Evolutionary conservation across 305 asterid genomes (phyloP).

Genomic region (Fraxinus sp.): DNA sequence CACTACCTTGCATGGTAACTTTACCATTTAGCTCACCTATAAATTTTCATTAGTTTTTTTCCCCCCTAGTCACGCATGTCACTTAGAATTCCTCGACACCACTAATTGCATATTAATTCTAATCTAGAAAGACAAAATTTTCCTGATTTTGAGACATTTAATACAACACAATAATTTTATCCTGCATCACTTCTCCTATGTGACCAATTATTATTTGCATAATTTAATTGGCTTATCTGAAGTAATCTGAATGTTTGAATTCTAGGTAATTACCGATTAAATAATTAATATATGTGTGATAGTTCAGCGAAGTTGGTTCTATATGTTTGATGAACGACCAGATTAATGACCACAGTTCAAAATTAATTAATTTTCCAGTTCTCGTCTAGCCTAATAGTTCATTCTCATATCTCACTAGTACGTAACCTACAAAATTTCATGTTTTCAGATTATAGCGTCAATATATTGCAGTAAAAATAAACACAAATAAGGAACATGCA

Average conservation of each 20-base stretch:
- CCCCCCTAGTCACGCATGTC: background rate
- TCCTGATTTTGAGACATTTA: background rate
- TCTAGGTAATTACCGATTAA: background rate
- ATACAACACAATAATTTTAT: background rate
- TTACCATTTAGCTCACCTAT: background rate
- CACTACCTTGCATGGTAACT: background rate
- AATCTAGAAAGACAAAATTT: background rate
- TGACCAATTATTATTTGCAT: slow-evolving; percentile 2
- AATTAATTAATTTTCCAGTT: background rate
- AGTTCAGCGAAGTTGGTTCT: background rate
- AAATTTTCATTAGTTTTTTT: background rate
- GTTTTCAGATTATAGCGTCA: background rate
- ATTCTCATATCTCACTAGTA: background rate
- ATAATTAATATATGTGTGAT: background rate
- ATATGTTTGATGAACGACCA: background rate
- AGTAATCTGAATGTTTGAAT: background rate
- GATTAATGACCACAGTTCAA: background rate
- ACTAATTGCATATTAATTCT: background rate
- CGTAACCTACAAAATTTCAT: background rate
- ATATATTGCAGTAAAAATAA: background rate
- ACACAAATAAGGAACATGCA: background rate
- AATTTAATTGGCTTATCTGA: background rate
- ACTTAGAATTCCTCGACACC: background rate
- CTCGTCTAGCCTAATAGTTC: background rate
- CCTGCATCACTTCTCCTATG: background rate